These are phyloP conservation scores for Backusella morwellensis DNA, from an alignment of 192 early-diverging fungal genomes.

Conservation along the genomic window DNA sequence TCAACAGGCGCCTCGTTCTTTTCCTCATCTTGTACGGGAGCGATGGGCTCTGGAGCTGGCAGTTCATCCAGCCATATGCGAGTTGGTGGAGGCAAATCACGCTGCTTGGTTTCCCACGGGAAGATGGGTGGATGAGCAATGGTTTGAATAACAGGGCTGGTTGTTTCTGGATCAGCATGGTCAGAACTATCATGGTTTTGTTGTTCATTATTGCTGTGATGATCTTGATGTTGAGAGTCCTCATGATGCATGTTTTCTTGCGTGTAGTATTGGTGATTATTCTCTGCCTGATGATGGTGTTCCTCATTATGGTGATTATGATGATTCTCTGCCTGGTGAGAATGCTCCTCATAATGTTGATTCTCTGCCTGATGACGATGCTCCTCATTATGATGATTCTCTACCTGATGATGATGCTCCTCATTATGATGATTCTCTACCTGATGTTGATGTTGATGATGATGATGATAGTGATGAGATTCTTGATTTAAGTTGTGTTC, in stretches of 20 bases:
- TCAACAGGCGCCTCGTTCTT: no score
- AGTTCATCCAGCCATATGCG: constrained; percentile 25
- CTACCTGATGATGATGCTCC: neutral
- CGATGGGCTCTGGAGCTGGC: neutral
- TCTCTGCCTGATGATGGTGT: neutral
- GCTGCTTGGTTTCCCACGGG: neutral
- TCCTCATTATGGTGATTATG: constrained; percentile 17
- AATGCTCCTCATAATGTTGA: constrained; percentile 10
- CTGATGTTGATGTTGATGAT: neutral
- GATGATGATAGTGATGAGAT: no score
- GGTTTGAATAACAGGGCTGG: neutral
- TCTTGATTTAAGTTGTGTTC: no score
- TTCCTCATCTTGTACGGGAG: neutral
- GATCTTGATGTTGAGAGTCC: neutral
- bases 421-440: neutral
- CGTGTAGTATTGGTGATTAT: neutral
- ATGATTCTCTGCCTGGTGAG: neutral
- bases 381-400: neutral
- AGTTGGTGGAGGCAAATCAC: neutral
- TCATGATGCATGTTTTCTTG: neutral
- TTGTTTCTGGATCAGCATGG: neutral
- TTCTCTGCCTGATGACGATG: constrained; percentile 11
- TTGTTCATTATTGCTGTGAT: neutral
- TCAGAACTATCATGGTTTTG: neutral
- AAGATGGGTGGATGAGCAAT: neutral